Evolutionary conservation across 345 rosid genomes (phyloP).

Genomic region (Mercurialis annua): DNA sequence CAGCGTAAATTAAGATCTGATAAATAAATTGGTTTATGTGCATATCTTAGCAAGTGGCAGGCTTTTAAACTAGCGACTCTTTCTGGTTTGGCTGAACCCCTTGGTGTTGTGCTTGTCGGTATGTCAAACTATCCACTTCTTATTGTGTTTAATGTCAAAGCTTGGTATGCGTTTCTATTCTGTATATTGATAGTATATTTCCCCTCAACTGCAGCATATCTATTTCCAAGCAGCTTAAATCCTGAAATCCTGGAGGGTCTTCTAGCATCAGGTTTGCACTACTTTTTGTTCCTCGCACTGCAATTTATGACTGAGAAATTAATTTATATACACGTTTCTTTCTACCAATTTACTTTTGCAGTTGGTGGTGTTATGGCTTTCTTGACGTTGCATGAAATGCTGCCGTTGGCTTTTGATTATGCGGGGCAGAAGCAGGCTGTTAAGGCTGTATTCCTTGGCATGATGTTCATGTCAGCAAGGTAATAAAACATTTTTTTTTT

Average conservation of each 20-base stretch:
- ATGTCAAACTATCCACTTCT: constrained; percentile 25
- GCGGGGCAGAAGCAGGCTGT: constrained; percentile 99
- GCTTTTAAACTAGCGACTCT: constrained; percentile 95
- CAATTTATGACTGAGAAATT: constrained; percentile 3
- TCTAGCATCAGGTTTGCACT: constrained; percentile 74
- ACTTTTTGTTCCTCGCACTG: background rate
- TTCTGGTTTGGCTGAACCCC: constrained; percentile 97
- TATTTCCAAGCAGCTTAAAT: constrained; percentile 88
- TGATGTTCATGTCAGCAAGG: constrained; percentile 99
- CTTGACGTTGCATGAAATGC: constrained; percentile 95
- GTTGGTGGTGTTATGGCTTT: constrained; percentile 99
- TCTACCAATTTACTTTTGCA: constrained; percentile 28
- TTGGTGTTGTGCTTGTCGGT: constrained; percentile 93
- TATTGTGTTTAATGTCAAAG: background rate
- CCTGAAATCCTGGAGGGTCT: constrained; percentile 94
- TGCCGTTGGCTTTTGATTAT: constrained; percentile 96
- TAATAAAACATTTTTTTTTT: constrained; percentile 25
- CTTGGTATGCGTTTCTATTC: background rate
- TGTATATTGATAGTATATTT: constrained; percentile 7
- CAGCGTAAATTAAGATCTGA: background rate
- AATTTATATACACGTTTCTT: background rate
- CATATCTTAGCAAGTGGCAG: constrained; percentile 89
- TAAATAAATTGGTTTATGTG: constrained; percentile 7
- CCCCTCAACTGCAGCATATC: constrained; percentile 61
- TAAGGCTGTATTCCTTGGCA: constrained; percentile 92